Conservation (phyloP, 2,329 filamentous ascomycete species). For the Diaporthe batatas region DNA sequence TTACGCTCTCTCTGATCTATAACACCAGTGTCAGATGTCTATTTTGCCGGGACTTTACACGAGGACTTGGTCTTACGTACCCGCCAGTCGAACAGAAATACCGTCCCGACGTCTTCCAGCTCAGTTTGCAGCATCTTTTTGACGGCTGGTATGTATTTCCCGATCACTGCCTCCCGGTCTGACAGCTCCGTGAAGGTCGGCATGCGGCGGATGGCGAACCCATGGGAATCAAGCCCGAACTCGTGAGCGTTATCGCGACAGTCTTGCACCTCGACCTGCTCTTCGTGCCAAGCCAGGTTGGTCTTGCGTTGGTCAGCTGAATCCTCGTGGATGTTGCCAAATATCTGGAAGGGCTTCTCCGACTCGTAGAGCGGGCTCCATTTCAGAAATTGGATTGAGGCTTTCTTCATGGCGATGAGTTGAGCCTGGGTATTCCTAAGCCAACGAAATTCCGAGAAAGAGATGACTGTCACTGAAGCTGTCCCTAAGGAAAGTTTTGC, state of each 20-base stretch:
- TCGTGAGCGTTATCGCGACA: background rate
- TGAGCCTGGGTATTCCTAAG: background rate
- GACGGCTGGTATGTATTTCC: constrained; percentile 9
- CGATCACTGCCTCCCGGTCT: background rate
- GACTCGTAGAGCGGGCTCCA: constrained; percentile 6
- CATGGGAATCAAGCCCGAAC: background rate
- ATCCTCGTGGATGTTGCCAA: background rate
- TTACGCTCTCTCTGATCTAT: constrained; percentile 2
- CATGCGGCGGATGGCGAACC: background rate
- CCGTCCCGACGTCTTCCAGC: constrained; percentile 4
- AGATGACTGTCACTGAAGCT: background rate
- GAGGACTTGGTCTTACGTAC: background rate
- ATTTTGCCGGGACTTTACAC: too few species aligned
- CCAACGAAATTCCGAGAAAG: too few species aligned
- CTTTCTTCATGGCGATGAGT: background rate
- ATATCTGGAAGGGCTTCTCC: constrained; percentile 17
- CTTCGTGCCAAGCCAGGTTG: constrained; percentile 9
- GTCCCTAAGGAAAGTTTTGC: background rate
- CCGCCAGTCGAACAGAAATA: constrained; percentile 13
- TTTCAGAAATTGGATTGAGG: constrained; percentile 4
- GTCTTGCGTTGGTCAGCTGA: constrained; percentile 2
- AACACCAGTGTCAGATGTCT: background rate
- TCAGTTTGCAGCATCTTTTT: background rate
- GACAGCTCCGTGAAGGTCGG: background rate
- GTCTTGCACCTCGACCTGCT: background rate